Conservation (phyloP, 768 basidiomycete species). For the Naganishia antarctica region DNA sequence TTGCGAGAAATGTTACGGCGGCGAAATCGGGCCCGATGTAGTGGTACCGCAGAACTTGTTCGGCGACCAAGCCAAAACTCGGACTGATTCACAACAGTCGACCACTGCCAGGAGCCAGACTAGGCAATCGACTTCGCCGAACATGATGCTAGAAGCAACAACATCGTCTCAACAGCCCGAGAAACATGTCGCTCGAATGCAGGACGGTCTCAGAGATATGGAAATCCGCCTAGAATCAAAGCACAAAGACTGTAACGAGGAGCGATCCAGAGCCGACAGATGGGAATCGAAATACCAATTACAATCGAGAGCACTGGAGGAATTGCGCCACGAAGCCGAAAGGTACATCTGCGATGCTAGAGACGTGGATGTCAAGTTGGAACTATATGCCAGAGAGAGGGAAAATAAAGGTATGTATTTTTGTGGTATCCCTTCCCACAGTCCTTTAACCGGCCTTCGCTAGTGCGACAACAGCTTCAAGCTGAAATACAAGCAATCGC, state of each 20-base stretch:
- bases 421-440: not conserved
- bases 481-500: not conserved
- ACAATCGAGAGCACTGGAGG: not conserved
- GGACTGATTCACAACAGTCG: too few species aligned
- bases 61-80: too few species aligned
- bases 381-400: slow-evolving; percentile 14
- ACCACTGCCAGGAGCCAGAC: too few species aligned
- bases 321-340: not conserved
- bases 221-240: slow-evolving; percentile 3
- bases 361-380: slow-evolving; percentile 6
- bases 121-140: too few species aligned
- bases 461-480: slow-evolving; percentile 2
- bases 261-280: not conserved
- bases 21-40: too few species aligned
- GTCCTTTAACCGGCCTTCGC: not conserved
- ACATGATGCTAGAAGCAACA: not conserved
- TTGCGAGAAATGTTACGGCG: not conserved
- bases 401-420: not conserved
- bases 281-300: not conserved
- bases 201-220: slow-evolving; percentile 1
- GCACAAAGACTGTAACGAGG: slow-evolving; percentile 5
- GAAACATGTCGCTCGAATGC: not conserved
- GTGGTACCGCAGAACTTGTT: too few species aligned
- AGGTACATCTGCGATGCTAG: not conserved
- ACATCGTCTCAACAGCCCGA: not conserved